These are phyloP conservation scores for Dillenia suffruticosa DNA, from an alignment of 164 flowering plant genomes.

Conservation along the genomic window DNA sequence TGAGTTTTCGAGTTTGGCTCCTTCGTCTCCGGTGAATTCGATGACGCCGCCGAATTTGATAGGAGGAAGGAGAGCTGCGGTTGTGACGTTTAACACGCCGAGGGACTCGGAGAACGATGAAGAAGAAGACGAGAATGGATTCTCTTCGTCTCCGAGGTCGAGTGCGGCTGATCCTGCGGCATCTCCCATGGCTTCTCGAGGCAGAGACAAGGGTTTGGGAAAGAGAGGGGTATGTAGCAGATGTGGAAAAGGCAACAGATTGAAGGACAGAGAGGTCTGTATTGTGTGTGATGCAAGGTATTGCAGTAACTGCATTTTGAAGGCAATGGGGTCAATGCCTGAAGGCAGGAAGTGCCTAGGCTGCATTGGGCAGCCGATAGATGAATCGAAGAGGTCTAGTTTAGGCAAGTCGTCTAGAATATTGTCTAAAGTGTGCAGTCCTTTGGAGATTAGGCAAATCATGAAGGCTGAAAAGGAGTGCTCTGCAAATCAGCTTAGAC, in stretches of 20 bases:
- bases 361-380: conserved; percentile 50
- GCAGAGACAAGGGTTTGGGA: conserved; percentile 1
- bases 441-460: conserved; percentile 49
- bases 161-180: conserved; percentile 4
- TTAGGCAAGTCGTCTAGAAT: conserved; percentile 48
- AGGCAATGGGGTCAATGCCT: conserved; percentile 71
- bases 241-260: conserved; percentile 38
- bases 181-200: conserved; percentile 17
- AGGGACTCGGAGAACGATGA: conserved; percentile 19
- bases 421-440: conserved; percentile 36
- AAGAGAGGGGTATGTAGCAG: conserved; percentile 33
- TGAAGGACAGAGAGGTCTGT: conserved; percentile 44
- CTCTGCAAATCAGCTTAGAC: conserved; percentile 44
- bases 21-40: not conserved
- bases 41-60: not conserved
- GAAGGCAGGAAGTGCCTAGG: conserved; percentile 58
- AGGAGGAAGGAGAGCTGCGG: conserved; percentile 15
- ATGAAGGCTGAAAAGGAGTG: conserved; percentile 59
- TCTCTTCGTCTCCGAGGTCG: conserved; percentile 14
- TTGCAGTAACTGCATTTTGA: conserved; percentile 47
- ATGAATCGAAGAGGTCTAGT: conserved; percentile 35
- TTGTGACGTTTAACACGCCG: conserved; percentile 25
- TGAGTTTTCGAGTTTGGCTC: not conserved
- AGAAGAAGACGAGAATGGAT: conserved; percentile 1
- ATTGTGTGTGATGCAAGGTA: conserved; percentile 48